These are phyloP conservation scores for Crucihimalaya himalaica DNA, from an alignment of 345 rosid genomes.

Conservation along the genomic window DNA sequence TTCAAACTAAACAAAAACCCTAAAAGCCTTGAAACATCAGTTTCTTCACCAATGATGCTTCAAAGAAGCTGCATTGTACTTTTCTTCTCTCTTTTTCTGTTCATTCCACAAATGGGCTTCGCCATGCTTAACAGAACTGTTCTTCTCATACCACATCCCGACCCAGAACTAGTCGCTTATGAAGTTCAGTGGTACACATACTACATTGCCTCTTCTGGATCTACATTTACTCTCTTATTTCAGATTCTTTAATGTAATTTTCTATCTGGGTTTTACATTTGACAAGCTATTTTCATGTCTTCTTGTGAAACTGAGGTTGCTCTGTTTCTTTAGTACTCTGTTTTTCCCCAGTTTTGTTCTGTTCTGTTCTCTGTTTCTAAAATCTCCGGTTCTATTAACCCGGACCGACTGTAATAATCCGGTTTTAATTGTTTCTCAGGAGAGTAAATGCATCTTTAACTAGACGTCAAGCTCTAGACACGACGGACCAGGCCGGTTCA, in stretches of 20 bases:
- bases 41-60: constrained; percentile 34
- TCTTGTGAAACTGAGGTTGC: constrained; percentile 1
- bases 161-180: constrained; percentile 76
- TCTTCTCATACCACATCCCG: constrained; percentile 65
- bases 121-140: constrained; percentile 62
- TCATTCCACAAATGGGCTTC: constrained; percentile 36
- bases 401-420: constrained; percentile 3
- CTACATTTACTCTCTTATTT: constrained; percentile 15
- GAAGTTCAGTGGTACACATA: constrained; percentile 70
- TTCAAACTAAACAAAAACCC: neutral
- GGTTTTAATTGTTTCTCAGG: constrained; percentile 44
- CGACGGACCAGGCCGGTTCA: constrained; percentile 45
- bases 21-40: neutral
- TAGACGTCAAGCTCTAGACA: constrained; percentile 62
- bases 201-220: constrained; percentile 10
- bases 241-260: neutral
- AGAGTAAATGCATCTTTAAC: constrained; percentile 80
- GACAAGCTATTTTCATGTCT: neutral
- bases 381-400: neutral
- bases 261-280: neutral
- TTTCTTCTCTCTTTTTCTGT: constrained; percentile 46
- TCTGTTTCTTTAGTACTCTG: neutral
- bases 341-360: neutral
- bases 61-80: constrained; percentile 56
- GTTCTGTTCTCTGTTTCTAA: neutral